Base-by-base conservation (phyloP, 169 alveolate species). In the Amoebophrya sp. region DNA sequence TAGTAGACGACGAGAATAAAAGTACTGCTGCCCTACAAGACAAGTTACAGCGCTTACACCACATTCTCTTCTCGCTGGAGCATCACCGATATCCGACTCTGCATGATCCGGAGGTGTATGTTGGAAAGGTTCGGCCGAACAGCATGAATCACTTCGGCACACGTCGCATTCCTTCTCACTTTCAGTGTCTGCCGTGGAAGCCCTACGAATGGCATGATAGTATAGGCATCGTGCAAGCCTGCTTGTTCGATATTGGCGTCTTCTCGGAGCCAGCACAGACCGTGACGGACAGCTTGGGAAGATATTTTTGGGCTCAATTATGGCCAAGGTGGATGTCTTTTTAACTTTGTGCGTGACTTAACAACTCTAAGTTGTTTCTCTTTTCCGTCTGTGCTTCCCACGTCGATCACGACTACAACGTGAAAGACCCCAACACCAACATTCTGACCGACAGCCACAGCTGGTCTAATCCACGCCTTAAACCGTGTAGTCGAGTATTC, bases 221-320 rank as follows among this genome's bases (percentile, higher is more conserved):
- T 10, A 65, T 65, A 29, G 83, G 83, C 39, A 65, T 65, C 26
- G 83, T 65, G 33, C 83, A 65, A 26, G 83, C 83, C 36, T 65
- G 83, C n/a, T 18, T 65, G 83, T 65, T 65, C 33, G 83, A 65
- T 18, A 65, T 65, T 36, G 83, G 83, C 33, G 83, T 65, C 36
- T 65, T 65, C 33, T 65, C 83, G 33, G 10, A 6, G 12, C 18
- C 18, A 26, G 38, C 83, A 36, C 83, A 65, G 26, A 6, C 18
- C 33, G 83, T 65, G 83, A 65, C 83, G 36, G 83, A 65, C 83
- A 65, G 83, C 26, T 36, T 65, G 83, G 83, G 83, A 10, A 29
- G 83, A 18, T 65, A 65, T 36, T 65, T 26, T 36, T 65, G 26
- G 33, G 83, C 83, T 1, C 83, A n/a, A n/a, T n/a, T n/a, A n/a